Base-by-base conservation (phyloP, 1,284 basidiomycete genomes). In the Pascua guehoae region DNA sequence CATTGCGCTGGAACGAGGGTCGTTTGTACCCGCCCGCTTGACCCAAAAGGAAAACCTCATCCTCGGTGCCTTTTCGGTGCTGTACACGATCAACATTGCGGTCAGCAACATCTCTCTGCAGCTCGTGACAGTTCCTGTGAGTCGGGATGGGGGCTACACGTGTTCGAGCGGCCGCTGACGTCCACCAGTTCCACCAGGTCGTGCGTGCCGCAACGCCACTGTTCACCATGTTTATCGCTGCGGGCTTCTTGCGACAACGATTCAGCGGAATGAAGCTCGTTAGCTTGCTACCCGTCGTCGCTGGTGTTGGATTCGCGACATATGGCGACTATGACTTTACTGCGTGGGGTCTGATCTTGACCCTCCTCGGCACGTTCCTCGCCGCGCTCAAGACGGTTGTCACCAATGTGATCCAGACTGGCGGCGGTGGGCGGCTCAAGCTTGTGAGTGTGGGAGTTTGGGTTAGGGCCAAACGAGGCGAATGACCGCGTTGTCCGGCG, bases 321-420 rank as follows among this genome's bases (percentile, higher is more conserved):
- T 93, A 91, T 57, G 91, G 91, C 53, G 91, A 93, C 70, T 94
- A 93, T 76, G 87, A 89, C 68, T 92, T 87, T 72, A 94, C 91
- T 0, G 73, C 81, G 2, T 85, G 84, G 74, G 93, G 93, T 9
- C 83, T 96, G 60, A 72, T 88, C 65, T 81, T 97, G 17, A 96
- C 93, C 0, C 81, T 96, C 15, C 77, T 92, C 14, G 93, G 93
- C 41, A 91, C 92, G 0, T 76, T 94, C 57, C 83, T 97, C 39
- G 93, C 93, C 5, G 88, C 93, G 4, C 78, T 94, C 54, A 96
- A 96, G 75, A 94, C 92, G 0, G 87, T 96, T 51, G 85, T 87
- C 56, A 95, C 93, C 12, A 90, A 91, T 72, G 77, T 89, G 56
- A 85, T 93, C 8, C 89, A 81, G 64, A 79, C 78, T 1, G 77